Base-by-base conservation (phyloP, 352 stramenopile species). In the Globisporangium paddicum region DNA sequence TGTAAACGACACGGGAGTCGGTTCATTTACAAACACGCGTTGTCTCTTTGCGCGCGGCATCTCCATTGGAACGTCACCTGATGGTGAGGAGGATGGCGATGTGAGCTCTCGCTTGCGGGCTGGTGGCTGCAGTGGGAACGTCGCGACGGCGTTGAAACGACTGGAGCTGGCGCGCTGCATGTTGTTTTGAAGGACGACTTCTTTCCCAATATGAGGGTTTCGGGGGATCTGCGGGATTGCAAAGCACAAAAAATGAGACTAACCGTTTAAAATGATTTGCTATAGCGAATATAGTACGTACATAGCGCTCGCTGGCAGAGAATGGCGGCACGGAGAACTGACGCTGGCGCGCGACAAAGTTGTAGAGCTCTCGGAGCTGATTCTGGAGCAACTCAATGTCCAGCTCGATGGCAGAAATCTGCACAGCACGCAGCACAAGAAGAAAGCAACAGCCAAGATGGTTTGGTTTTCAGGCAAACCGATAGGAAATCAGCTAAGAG, bases 301-400 rank as follows among this genome's bases (percentile, higher is more conserved):
- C 51, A 9, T 35, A 45, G 8, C 44, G 41, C 5, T 60, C 50
- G 3, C 30, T 26, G 45, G 46, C 41, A 21, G 16, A 57, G 38
- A 58, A 58, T 52, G 41, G 30, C 46, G 62, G 63, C 10, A 61
- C 40, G 28, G 40, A 55, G 44, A 62, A 38, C 65, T 75, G 69
- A 41, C 69, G 75, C 67, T 88, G 75, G 6, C 73, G 64, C 49
- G 69, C 64, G 35, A 86, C 47, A 41, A 86, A 89, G 54, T 77
- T 71, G 48, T 73, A 62, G 21, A 89, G 63, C 63, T 89, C 79
- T 26, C 70, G 74, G 19, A 76, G 64, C 62, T 89, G 79, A 38
- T 87, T 89, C 54, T 84, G 74, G 34, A 86, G 55, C 37, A 89
- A 55, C 44, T 85, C 73, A 13, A 77, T 55, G 25, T 86, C 76